Percentiles rank a stretch among this genome's conserved stretches.
These are phyloP conservation scores for Leishmania major DNA, from an alignment of 208 protist species.

Conservation along the genomic window DNA sequence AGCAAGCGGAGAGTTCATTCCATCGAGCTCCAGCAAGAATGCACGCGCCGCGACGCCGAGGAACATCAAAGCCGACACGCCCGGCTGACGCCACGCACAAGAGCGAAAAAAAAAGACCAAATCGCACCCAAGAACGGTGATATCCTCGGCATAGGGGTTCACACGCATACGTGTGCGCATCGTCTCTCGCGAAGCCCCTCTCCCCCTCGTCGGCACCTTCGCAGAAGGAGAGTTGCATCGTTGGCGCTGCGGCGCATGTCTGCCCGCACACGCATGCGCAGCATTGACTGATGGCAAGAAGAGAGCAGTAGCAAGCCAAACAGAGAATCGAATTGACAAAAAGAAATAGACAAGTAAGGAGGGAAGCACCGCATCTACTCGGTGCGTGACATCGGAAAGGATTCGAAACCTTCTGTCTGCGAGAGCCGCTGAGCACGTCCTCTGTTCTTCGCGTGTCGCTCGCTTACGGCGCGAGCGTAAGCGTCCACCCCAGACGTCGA, in stretches of 20 bases:
- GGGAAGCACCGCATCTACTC: background rate
- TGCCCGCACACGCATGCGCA: background rate
- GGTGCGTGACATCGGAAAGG: background rate
- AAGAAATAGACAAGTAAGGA: no score
- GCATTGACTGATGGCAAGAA: background rate
- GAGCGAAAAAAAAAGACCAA: background rate
- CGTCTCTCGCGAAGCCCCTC: background rate
- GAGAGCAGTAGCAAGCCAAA: no score
- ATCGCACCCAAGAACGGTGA: background rate
- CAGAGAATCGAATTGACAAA: no score
- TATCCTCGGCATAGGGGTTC: background rate
- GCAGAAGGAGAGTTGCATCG: background rate
- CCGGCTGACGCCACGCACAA: background rate
- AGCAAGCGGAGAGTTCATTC: background rate
- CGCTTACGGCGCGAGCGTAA: background rate
- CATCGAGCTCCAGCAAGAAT: background rate
- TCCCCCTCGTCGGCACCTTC: background rate
- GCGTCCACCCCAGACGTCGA: conserved; percentile 37
- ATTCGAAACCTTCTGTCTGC: background rate
- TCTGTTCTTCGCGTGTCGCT: background rate
- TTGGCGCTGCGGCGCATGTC: background rate
- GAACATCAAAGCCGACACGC: background rate
- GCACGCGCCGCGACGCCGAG: background rate
- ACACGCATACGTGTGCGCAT: background rate
- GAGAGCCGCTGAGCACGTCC: background rate